Evolutionary conservation across 148 eudicot genomes (phyloP).

Genomic region (Vaccinium corymbosum): DNA sequence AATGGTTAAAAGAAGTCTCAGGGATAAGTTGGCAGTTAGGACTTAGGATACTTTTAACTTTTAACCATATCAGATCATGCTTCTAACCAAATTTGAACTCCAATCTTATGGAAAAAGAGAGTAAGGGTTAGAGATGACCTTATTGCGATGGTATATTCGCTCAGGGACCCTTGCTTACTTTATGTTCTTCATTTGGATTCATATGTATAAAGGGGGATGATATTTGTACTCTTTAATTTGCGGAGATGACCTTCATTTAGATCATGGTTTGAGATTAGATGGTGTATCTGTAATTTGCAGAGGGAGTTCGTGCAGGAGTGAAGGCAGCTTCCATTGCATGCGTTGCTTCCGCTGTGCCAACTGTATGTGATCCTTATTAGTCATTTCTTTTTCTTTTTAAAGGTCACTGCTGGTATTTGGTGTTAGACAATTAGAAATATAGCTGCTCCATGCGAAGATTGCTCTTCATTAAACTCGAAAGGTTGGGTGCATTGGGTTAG

Average conservation of each 20-base stretch:
- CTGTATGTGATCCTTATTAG: constrained; percentile 35
- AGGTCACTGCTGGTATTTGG: not conserved
- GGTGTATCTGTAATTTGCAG: constrained; percentile 32
- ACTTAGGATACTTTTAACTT: not conserved
- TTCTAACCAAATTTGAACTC: not conserved
- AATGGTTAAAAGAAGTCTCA: not conserved
- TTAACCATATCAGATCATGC: not conserved
- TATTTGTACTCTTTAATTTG: not conserved
- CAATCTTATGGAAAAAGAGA: not conserved
- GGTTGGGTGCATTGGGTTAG: not conserved
- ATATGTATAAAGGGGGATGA: not conserved
- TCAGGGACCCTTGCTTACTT: not conserved
- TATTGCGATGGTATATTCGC: not conserved
- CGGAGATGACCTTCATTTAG: not conserved
- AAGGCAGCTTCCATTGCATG: constrained; percentile 70
- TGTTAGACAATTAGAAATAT: not conserved
- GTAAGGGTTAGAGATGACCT: not conserved
- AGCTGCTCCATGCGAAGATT: not conserved
- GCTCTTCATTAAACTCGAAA: not conserved
- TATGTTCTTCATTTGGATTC: not conserved
- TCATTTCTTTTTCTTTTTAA: not conserved
- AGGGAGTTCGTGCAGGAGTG: constrained; percentile 66
- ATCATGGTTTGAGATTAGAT: not conserved
- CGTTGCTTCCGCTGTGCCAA: constrained; percentile 62
- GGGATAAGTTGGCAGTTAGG: not conserved